Evolutionary conservation across 345 rosid species (phyloP).

Genomic region (Lenwebbia sp.): DNA sequence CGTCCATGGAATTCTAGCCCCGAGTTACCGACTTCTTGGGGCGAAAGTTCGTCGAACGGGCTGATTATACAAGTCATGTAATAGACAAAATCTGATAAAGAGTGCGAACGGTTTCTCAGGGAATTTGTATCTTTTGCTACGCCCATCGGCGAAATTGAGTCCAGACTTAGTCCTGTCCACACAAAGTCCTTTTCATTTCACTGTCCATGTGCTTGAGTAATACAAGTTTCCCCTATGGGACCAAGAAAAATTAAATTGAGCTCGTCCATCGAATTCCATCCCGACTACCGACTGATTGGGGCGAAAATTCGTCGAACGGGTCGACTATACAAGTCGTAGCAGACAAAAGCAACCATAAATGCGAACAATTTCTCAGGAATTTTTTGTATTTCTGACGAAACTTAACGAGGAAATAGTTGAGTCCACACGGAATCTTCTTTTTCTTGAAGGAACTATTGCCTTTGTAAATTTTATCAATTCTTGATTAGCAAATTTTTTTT

Average conservation of each 20-base stretch:
- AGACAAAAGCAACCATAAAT: not conserved
- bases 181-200: not conserved
- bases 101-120: not conserved
- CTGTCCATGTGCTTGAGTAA: not conserved
- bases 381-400: not conserved
- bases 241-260: not conserved
- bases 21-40: not conserved
- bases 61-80: not conserved
- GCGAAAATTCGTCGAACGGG: not conserved
- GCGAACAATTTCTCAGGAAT: not conserved
- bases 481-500: not conserved
- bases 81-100: fast-evolving
- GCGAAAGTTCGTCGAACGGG: not conserved
- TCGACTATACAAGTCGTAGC: not conserved
- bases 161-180: not conserved
- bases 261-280: not conserved
- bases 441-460: not conserved
- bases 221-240: not conserved
- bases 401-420: not conserved
- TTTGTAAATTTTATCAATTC: not conserved
- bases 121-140: not conserved
- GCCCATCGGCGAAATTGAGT: not conserved
- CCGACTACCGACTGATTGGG: not conserved
- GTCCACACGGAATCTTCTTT: not conserved
- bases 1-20: not conserved